A percentile compares a stretch with the other conserved stretches of the same genome.
Conservation (phyloP, 2,329 filamentous ascomycete genomes). For the Dothideomycetes sp. region DNA sequence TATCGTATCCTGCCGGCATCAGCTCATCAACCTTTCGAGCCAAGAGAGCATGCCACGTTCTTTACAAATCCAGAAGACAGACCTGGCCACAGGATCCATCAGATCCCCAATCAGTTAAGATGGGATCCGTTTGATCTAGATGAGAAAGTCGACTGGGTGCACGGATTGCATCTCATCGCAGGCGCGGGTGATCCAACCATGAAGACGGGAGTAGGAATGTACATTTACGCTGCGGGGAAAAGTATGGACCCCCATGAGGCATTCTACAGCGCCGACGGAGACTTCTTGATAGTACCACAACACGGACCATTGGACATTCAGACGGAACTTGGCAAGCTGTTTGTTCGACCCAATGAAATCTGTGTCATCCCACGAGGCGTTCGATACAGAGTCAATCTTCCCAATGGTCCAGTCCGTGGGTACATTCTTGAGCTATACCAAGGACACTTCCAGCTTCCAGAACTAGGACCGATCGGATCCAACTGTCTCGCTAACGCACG, state of each 20-base stretch:
- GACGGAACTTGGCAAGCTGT: conserved; percentile 54
- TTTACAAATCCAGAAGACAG: conserved; percentile 40
- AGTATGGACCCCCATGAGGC: conserved; percentile 65
- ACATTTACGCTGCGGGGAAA: conserved; percentile 67
- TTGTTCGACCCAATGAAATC: conserved; percentile 58
- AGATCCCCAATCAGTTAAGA: conserved; percentile 70
- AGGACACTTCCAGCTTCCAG: conserved; percentile 53
- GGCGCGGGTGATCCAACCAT: conserved; percentile 69
- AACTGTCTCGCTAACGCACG: conserved; percentile 55
- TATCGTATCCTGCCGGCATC: conserved; percentile 48
- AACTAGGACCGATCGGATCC: conserved; percentile 55
- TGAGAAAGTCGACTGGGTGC: conserved; percentile 56
- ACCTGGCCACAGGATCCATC: conserved; percentile 49
- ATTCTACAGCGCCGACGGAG: conserved; percentile 72
- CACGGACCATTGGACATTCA: conserved; percentile 55
- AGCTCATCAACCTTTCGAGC: conserved; percentile 44
- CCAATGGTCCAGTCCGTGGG: conserved; percentile 49
- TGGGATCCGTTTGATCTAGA: conserved; percentile 72
- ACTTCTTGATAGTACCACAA: conserved; percentile 55
- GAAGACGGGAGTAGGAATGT: conserved; percentile 70
- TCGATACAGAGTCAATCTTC: conserved; percentile 49
- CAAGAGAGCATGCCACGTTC: conserved; percentile 36
- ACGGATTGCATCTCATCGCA: conserved; percentile 60
- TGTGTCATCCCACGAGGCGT: conserved; percentile 56
- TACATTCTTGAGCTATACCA: conserved; percentile 60